Conservation (phyloP, 768 basidiomycete species). For the Podaxis carcinomalis region DNA sequence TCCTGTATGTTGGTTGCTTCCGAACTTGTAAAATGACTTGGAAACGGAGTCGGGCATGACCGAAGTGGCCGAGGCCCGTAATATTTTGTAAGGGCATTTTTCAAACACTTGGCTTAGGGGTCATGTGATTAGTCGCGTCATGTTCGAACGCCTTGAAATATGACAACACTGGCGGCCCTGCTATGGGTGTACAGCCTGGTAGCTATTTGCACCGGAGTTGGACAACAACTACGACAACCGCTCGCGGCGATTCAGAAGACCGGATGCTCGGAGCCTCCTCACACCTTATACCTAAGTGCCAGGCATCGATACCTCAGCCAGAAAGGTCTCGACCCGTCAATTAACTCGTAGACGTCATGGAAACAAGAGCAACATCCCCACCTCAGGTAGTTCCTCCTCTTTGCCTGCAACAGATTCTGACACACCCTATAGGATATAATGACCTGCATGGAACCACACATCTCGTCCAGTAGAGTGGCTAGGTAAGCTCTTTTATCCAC, state of each 20-base stretch:
- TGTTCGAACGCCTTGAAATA: neutral
- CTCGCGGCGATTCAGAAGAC: neutral
- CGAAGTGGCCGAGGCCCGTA: neutral
- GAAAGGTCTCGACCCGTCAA: neutral
- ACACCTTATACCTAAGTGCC: neutral
- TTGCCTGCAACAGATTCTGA: neutral
- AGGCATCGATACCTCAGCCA: neutral
- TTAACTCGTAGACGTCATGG: conserved; percentile 5
- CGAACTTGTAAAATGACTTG: no score
- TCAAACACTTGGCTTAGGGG: no score
- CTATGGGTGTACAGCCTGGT: neutral
- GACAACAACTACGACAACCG: neutral
- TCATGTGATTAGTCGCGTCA: conserved; percentile 4
- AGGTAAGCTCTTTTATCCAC: neutral
- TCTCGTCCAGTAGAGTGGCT: neutral
- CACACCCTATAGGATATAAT: neutral
- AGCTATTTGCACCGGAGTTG: neutral
- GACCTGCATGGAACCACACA: neutral
- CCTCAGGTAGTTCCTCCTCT: neutral
- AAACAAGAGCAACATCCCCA: neutral
- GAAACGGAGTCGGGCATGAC: no score
- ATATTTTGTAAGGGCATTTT: no score
- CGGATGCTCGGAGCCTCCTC: neutral
- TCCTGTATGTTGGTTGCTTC: no score
- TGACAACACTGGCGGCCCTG: neutral